Conservation (phyloP, 768 basidiomycete species). For the Favolaschia claudopus region DNA sequence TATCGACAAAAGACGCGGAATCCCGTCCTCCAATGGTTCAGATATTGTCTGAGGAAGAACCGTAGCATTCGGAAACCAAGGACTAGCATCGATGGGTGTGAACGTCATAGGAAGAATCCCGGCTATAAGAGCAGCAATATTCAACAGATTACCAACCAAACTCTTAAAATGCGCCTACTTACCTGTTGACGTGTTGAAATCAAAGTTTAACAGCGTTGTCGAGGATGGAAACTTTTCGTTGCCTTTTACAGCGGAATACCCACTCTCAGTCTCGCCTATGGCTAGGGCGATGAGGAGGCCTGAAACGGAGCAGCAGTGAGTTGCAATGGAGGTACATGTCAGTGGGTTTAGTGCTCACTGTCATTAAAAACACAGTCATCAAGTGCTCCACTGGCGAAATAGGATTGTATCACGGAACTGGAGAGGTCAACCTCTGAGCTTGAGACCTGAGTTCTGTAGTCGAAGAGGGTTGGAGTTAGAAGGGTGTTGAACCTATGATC, state of each 20-base stretch:
- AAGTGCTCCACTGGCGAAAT: background rate
- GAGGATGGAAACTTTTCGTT: background rate
- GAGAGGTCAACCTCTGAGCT: constrained; percentile 9
- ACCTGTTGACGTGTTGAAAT: background rate
- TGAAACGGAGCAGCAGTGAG: background rate
- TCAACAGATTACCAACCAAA: background rate
- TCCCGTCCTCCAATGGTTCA: background rate
- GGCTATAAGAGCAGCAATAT: background rate
- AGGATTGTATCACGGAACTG: background rate
- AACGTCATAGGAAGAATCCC: background rate
- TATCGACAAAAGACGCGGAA: background rate
- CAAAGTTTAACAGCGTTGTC: background rate
- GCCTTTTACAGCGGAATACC: background rate
- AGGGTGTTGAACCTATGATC: no score
- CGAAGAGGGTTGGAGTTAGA: no score
- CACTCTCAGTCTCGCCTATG: background rate
- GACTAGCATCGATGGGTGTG: background rate
- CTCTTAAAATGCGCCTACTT: no score
- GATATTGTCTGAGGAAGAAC: background rate
- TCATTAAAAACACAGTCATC: background rate
- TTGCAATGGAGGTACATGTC: no score
- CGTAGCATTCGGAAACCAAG: background rate
- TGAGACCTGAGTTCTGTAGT: no score
- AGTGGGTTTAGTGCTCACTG: no score
- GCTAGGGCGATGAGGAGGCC: background rate